phyloP scores from a whole-genome alignment of 768 basidiomycete genomes.

The Xerocomellus amylosporus region DNA sequence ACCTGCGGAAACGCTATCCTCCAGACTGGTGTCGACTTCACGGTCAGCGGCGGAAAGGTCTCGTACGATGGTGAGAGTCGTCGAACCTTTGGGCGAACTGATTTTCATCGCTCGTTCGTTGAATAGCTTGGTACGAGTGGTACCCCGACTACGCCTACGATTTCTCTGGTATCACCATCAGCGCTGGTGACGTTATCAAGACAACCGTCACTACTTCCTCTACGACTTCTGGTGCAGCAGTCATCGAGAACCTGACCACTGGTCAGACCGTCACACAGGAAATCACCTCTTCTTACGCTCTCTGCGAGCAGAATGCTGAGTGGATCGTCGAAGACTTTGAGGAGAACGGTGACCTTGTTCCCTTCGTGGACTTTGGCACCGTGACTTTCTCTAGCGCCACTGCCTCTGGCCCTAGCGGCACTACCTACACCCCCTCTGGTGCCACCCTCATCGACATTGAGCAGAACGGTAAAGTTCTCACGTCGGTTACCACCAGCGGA shows the following conservation, averaged over 20 bases:
- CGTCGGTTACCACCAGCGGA: slow-evolving; percentile 7
- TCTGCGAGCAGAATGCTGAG: slow-evolving; percentile 19
- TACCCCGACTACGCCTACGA: slow-evolving; percentile 14
- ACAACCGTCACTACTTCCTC: slow-evolving; percentile 17
- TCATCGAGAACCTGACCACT: slow-evolving; percentile 22
- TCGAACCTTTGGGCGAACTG: background rate
- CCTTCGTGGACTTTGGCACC: slow-evolving; percentile 20
- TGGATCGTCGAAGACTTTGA: slow-evolving; percentile 26
- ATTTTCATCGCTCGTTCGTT: background rate
- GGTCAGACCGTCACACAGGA: slow-evolving; percentile 2
- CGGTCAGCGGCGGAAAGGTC: background rate
- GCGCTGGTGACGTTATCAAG: slow-evolving; percentile 15
- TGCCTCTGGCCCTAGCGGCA: slow-evolving; percentile 5
- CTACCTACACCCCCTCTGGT: slow-evolving; percentile 7
- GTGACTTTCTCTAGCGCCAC: slow-evolving; percentile 14
- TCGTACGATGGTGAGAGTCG: slow-evolving; percentile 15
- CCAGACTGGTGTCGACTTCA: slow-evolving; percentile 21
- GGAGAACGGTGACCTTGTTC: background rate
- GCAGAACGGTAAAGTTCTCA: slow-evolving; percentile 9
- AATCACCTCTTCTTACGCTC: slow-evolving; percentile 12
- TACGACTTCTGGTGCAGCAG: slow-evolving; percentile 15
- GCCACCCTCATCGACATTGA: slow-evolving; percentile 12
- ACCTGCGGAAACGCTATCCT: slow-evolving; percentile 12
- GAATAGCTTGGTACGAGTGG: slow-evolving; percentile 26
- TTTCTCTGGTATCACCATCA: slow-evolving; percentile 15